These are phyloP conservation scores for Amaranthus hypochondriacus DNA, from an alignment of 148 eudicot genomes.

Conservation along the genomic window DNA sequence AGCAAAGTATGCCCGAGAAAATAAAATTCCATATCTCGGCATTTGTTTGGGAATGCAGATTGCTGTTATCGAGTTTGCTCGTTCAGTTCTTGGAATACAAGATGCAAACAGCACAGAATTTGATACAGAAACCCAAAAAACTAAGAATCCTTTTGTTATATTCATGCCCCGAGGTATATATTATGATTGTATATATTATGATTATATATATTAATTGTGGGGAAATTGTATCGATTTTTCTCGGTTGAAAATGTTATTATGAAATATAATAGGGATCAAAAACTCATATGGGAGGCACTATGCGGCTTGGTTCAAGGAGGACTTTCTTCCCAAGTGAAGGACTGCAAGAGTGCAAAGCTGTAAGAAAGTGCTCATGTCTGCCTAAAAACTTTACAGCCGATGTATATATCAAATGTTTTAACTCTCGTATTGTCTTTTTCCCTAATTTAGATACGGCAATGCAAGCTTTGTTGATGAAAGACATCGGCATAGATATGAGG, in stretches of 20 bases:
- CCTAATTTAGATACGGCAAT: constrained; percentile 59
- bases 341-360: constrained; percentile 74
- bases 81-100: constrained; percentile 62
- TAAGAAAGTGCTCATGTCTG: constrained; percentile 32
- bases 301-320: constrained; percentile 97
- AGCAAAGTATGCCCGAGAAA: constrained; percentile 91
- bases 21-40: constrained; percentile 74
- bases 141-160: constrained; percentile 63
- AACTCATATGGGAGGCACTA: constrained; percentile 98
- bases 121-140: constrained; percentile 52
- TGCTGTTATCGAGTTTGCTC: constrained; percentile 89
- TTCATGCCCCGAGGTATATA: constrained; percentile 96
- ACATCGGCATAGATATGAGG: constrained; percentile 99
- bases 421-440: constrained; percentile 6
- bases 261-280: constrained; percentile 63
- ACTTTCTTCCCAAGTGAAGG: constrained; percentile 63
- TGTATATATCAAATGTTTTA: background rate
- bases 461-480: constrained; percentile 76
- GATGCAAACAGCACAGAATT: constrained; percentile 95
- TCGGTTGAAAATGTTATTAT: background rate
- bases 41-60: constrained; percentile 96
- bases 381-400: background rate
- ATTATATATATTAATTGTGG: too few species aligned
- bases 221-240: background rate
- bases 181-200: background rate